Evolutionary conservation across 2,329 filamentous ascomycete genomes (phyloP).

Genomic region (Fusarium sp.): DNA sequence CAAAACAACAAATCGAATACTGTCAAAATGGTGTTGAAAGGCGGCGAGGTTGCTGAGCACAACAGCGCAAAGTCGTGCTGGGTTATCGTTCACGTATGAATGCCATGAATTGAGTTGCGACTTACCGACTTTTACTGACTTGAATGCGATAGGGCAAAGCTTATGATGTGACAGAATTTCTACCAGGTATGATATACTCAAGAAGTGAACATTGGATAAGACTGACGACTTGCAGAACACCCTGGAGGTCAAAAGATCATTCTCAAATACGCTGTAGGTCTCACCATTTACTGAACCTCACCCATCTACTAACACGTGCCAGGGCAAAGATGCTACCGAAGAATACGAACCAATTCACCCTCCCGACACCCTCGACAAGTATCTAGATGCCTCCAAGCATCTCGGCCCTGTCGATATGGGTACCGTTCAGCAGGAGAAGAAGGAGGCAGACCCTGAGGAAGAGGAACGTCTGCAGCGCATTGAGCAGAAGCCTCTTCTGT

Average conservation of each 20-base stretch:
- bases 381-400: constrained; percentile 86
- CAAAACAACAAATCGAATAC: neutral
- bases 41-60: constrained; percentile 73
- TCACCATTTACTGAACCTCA: neutral
- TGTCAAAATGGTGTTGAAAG: constrained; percentile 59
- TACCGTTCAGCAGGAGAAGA: constrained; percentile 78
- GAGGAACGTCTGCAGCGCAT: constrained; percentile 78
- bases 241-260: constrained; percentile 94
- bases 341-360: constrained; percentile 91
- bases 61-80: constrained; percentile 86
- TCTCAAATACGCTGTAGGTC: constrained; percentile 83
- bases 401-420: constrained; percentile 90
- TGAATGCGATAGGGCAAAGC: constrained; percentile 70
- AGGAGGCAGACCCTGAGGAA: constrained; percentile 72
- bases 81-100: constrained; percentile 83
- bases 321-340: constrained; percentile 91
- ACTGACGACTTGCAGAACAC: constrained; percentile 69
- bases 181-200: constrained; percentile 69
- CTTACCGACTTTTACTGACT: constrained; percentile 32
- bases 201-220: neutral
- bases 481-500: constrained; percentile 79
- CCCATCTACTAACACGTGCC: constrained; percentile 17
- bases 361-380: constrained; percentile 87
- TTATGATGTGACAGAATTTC: constrained; percentile 90
- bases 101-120: neutral